Evolutionary conservation across 2,329 filamentous ascomycete genomes (phyloP).

Genomic region (Trematosphaeria pertusa): DNA sequence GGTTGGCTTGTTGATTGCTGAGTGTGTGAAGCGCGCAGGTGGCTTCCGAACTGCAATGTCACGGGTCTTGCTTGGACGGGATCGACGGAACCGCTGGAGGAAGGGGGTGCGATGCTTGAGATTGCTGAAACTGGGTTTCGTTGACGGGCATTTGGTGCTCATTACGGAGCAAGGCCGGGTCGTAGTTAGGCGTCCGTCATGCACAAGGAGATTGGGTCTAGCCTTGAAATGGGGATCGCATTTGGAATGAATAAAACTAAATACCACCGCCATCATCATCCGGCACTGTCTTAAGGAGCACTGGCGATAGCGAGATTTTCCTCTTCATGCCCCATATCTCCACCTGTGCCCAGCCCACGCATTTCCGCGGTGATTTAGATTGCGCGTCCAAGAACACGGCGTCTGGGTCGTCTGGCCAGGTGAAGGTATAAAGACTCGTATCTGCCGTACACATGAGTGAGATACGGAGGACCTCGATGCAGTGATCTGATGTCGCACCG

Average conservation of each 20-base stretch:
- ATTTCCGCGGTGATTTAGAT: not conserved
- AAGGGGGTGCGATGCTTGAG: not conserved
- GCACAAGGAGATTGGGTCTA: too few species aligned
- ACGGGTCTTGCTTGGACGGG: not conserved
- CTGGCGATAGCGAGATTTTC: not conserved
- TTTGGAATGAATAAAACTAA: too few species aligned
- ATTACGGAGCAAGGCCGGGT: too few species aligned
- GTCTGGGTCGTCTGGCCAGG: not conserved
- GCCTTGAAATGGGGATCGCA: too few species aligned
- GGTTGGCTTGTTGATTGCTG: not conserved
- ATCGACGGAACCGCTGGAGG: not conserved
- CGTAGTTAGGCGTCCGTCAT: too few species aligned
- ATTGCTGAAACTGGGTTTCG: too few species aligned
- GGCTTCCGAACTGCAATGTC: not conserved
- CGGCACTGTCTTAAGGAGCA: not conserved
- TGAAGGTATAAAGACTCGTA: constrained; percentile 1
- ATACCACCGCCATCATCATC: too few species aligned
- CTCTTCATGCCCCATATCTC: not conserved
- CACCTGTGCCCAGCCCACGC: not conserved
- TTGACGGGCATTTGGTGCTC: too few species aligned
- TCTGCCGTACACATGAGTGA: constrained; percentile 3
- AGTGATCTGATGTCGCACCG: constrained; percentile 3
- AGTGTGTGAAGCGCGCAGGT: not conserved
- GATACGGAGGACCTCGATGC: not conserved
- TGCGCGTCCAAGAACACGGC: not conserved